Conservation (phyloP, 2,329 filamentous ascomycete species). For the Didymella arachidicola region DNA sequence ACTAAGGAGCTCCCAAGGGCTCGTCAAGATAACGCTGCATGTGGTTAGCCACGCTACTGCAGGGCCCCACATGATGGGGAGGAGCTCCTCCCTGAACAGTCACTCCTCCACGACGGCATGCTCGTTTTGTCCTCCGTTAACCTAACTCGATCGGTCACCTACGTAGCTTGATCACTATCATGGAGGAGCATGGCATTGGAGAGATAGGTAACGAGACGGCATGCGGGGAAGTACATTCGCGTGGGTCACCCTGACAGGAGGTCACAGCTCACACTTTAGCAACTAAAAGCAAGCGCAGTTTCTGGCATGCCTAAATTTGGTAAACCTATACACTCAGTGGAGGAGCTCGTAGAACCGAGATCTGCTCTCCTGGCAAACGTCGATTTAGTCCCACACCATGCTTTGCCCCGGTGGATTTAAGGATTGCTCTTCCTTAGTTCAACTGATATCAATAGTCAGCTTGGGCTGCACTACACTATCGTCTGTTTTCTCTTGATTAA, state of each 20-base stretch:
- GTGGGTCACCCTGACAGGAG: not conserved
- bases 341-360: slow-evolving; percentile 12
- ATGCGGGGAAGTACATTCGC: slow-evolving; percentile 6
- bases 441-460: not conserved
- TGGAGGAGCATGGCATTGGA: slow-evolving; percentile 8
- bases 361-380: not conserved
- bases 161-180: not conserved
- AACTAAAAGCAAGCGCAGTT: not conserved
- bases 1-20: slow-evolving; percentile 8
- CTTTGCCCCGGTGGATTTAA: slow-evolving; percentile 7
- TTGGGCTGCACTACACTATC: not conserved
- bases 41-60: not conserved
- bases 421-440: slow-evolving; percentile 1
- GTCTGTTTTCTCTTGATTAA: not conserved
- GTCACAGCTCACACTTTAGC: not conserved
- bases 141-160: slow-evolving; percentile 1
- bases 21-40: slow-evolving; percentile 1
- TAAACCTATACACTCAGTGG: not conserved
- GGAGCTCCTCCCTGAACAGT: slow-evolving; percentile 25
- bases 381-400: not conserved
- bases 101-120: not conserved
- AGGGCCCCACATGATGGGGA: slow-evolving; percentile 14
- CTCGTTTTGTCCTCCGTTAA: not conserved
- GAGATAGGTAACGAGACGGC: slow-evolving; percentile 7
- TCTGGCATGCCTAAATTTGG: not conserved